Base-by-base conservation (phyloP, 192 early-diverging fungal species). In the Phycomyces blakesleeanus region DNA sequence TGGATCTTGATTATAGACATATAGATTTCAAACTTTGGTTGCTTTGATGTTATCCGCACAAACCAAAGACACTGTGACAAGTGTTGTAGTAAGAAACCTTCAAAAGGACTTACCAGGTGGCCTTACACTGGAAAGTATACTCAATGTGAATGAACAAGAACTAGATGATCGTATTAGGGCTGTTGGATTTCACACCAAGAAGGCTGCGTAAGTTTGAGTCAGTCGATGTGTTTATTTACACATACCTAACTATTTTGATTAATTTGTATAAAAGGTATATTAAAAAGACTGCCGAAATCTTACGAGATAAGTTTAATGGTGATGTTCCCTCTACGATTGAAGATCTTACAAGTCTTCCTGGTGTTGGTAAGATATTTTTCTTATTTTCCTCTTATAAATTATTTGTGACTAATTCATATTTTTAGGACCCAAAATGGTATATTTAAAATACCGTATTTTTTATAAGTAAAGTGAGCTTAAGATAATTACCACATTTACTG, bases 161-260 rank as follows among this genome's bases (percentile, higher is more conserved):
- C 69, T 97, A n/a, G 84, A 94, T 68, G 60, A 69, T 12, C 86
- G 79, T 40, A 92, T 98, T 51, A 59, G 76, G 9, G 84, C 89
- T 15, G 94, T 98, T 7, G 95, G 95, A 11, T 97, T 96, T 68
- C 95, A 97, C 75, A 83, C 86, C 56, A 80, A 84, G 58, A 98
- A 98, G 72, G 80, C 95, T 6, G 74, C 69, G 60, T 81, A 66
- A 57, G 29, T 34, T 34, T 34, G 29, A 34, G 29, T 5, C 29
- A 34, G 7, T 7, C 2, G 29, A 34, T 34, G 7, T 34, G 69
- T 52, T 37, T 18, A 44, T 40, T 0, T 25, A 14, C 5, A 25
- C 18, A 25, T 38, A 4, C 16, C 10, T 20, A 29, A 16, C 1
- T 37, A 16, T 10, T 27, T 21, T 34, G 29, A 47, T 47, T 41